Evolutionary conservation across 1,284 basidiomycete species (phyloP), one percentile per base, ranked within the genome.

Genomic region (Erythrobasidium hasegawianum): DNA sequence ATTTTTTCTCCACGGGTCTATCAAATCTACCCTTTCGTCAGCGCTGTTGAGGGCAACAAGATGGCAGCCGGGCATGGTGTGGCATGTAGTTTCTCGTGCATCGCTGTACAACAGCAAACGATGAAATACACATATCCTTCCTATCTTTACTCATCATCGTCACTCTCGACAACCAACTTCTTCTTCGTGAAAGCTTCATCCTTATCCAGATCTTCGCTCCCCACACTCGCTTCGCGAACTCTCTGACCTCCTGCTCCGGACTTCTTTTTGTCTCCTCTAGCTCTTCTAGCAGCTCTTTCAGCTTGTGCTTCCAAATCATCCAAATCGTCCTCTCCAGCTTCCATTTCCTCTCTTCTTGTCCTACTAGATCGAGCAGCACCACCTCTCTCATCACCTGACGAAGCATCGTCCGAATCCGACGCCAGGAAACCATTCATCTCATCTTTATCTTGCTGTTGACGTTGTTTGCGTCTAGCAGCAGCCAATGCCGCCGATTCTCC

Each of bases 381-480:
- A 38, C 73, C 75, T 29, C 75, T 75, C 2, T 75, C 76, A 52
- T 78, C 73, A 55, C 76, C 75, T 26, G 74, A 66, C 27, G 56
- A 62, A 43, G 41, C 68, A 13, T 71, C 68, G 33, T 73, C 71
- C 18, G 69, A 66, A 14, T 60, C 58, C 29, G 57, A 58, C 2
- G 50, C 56, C 8, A 68, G 40, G 33, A 64, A 67, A 24, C 64
- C 67, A 33, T 7, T 68, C 68, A 49, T 67, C 67, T 58, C 56
- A 27, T 18, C 68, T 50, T 49, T 59, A 29, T 60, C 61, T 68
- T 59, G 69, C 40, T 66, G 64, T 50, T 27, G 50, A 57, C 47
- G 68, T 43, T 38, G 41, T 24, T 40, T 54, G 2, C 49, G 26
- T 18, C 56, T 38, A 11, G 45, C 60, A 13, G 60, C 52, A 43